These are phyloP conservation scores for Stachybotrys echinatus DNA, from an alignment of 2,329 filamentous ascomycete genomes.

Conservation along the genomic window DNA sequence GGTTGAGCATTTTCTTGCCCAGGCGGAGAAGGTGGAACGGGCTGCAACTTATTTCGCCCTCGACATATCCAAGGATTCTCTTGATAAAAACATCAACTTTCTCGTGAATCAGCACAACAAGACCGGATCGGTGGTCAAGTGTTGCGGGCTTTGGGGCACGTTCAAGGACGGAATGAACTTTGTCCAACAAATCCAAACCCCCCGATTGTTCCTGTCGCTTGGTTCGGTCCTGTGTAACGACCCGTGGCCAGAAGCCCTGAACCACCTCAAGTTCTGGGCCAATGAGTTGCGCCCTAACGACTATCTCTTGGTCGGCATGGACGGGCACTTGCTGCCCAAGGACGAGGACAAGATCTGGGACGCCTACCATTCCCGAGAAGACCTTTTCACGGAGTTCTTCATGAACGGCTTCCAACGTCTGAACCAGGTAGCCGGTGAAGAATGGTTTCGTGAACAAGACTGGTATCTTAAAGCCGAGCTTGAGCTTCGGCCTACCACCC, in stretches of 20 bases:
- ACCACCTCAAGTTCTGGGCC: constrained; percentile 30
- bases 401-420: constrained; percentile 31
- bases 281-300: constrained; percentile 26
- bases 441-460: constrained; percentile 28
- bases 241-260: constrained; percentile 27
- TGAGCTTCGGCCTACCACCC: constrained; percentile 27
- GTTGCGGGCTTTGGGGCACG: constrained; percentile 33
- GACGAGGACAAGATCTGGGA: constrained; percentile 32
- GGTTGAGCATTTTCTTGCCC: constrained; percentile 29
- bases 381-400: constrained; percentile 31
- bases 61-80: constrained; percentile 31
- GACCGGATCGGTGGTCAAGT: constrained; percentile 20
- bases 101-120: constrained; percentile 21
- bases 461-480: constrained; percentile 32
- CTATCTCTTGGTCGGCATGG: constrained; percentile 34
- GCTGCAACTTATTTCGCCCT: constrained; percentile 30
- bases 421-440: constrained; percentile 27
- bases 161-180: constrained; percentile 29
- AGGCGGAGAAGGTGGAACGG: constrained; percentile 23
- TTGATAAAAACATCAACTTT: constrained; percentile 26
- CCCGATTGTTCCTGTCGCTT: constrained; percentile 32
- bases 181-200: constrained; percentile 20
- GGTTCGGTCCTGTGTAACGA: constrained; percentile 38
- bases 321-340: constrained; percentile 27
- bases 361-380: constrained; percentile 31